A percentile compares a stretch with the other conserved stretches of the same genome.
phyloP scores from a whole-genome alignment of 768 basidiomycete species.

The Trametes sanguinea region DNA sequence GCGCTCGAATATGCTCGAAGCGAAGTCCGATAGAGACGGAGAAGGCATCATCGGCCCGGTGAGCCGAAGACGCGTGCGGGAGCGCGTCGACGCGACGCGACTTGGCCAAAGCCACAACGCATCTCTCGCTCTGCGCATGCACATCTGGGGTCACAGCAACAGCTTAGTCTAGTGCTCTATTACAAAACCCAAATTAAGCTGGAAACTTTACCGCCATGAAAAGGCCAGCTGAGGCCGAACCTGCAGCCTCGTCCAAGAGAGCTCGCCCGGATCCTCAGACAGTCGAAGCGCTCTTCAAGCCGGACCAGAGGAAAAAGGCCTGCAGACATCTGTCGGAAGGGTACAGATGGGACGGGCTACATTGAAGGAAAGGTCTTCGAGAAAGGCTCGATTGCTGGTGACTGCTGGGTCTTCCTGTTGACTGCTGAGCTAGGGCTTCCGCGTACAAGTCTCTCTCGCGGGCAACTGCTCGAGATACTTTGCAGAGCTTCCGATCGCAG shows the following conservation, averaged over 20 bases:
- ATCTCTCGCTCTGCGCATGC: neutral
- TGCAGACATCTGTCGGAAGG: constrained; percentile 36
- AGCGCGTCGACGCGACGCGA: constrained; percentile 13
- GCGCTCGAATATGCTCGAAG: constrained; percentile 10
- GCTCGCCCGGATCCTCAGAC: constrained; percentile 4
- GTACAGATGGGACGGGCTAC: constrained; percentile 39
- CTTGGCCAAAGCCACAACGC: neutral
- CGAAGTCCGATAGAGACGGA: neutral
- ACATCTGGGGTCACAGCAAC: neutral
- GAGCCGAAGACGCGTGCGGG: neutral
- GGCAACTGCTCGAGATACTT: constrained; percentile 35
- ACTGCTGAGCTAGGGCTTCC: constrained; percentile 26
- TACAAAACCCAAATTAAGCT: too few relatives aligned
- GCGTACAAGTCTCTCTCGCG: constrained; percentile 43
- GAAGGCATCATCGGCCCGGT: neutral
- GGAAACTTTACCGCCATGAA: neutral
- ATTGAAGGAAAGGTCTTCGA: constrained; percentile 40
- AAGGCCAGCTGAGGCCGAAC: neutral
- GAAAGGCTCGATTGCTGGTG: neutral
- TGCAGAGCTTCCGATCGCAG: constrained; percentile 40
- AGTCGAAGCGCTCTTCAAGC: constrained; percentile 2
- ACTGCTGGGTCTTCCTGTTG: constrained; percentile 23
- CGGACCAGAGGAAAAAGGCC: constrained; percentile 7
- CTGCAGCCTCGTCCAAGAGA: neutral
- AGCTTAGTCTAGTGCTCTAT: too few relatives aligned